phyloP scores from a whole-genome alignment of 768 basidiomycete species.

The Lactarius akahatsu region DNA sequence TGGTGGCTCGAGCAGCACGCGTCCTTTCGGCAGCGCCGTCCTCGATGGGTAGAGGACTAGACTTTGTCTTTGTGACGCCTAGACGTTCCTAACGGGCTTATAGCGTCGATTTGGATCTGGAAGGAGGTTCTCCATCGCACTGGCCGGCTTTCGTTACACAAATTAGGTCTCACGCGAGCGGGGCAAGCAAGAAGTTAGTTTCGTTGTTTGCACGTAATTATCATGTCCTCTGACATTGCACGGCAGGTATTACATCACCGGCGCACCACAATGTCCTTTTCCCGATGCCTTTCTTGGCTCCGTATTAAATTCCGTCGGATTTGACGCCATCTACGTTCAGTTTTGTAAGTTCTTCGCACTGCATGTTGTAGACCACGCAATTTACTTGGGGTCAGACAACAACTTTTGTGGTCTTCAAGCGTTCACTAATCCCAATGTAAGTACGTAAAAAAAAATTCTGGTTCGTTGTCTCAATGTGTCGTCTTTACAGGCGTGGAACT shows the following conservation, averaged over 20 bases:
- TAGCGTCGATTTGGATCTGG: slow-evolving; percentile 69
- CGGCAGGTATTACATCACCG: slow-evolving; percentile 64
- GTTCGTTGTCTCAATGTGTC: background rate
- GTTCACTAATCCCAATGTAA: slow-evolving; percentile 45
- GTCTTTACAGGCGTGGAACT: slow-evolving; percentile 48
- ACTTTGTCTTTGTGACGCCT: background rate
- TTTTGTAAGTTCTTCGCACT: slow-evolving; percentile 46
- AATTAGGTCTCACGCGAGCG: slow-evolving; percentile 51
- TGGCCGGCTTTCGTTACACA: slow-evolving; percentile 44
- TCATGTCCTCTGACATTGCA: slow-evolving; percentile 3
- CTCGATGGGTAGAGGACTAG: slow-evolving; percentile 57
- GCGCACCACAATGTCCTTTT: slow-evolving; percentile 66
- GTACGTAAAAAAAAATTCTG: slow-evolving; percentile 19
- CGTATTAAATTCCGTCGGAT: slow-evolving; percentile 58
- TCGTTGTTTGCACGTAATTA: slow-evolving; percentile 5
- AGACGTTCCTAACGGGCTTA: background rate
- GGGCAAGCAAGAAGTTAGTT: slow-evolving; percentile 53
- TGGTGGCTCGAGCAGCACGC: slow-evolving; percentile 57
- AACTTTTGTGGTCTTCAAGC: slow-evolving; percentile 58
- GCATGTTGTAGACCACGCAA: background rate
- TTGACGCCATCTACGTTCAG: slow-evolving; percentile 75
- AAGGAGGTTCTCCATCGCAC: slow-evolving; percentile 49
- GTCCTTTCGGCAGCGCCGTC: slow-evolving; percentile 71
- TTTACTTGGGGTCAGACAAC: slow-evolving; percentile 40
- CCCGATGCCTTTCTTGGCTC: slow-evolving; percentile 61